Base-by-base conservation (phyloP, 2,329 filamentous ascomycete genomes). In the Arthrobotrys iridis region DNA sequence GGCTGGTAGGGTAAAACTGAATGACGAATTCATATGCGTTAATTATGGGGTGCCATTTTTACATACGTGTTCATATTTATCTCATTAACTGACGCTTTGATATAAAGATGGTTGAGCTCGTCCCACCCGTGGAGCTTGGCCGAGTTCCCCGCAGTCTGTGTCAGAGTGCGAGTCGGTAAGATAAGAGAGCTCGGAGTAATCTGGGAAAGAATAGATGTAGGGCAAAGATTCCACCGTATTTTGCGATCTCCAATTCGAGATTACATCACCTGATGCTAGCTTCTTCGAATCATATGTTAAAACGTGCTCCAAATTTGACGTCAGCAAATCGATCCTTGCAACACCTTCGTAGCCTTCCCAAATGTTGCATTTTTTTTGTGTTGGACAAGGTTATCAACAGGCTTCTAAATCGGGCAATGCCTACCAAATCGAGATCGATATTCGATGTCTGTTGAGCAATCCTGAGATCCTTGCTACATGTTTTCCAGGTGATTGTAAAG, bases 41-140 rank as follows among this genome's bases (percentile, higher is more conserved):
- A 33, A 22, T 10, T 26, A 7, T 13, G 8, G 18, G 4, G 30
- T 3, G 7, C 33, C 33, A 40, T 50, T 35, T 30, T 37, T 37
- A 46, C 41, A 35, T 63, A 63, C 55, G 55, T 59, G 37, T 41
- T 35, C 24, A 55, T 35, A 55, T 55, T 10, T 55, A 13, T 37
- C 20, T 37, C 50, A 13, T 55, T 37, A 13, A 11, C 8, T 5
- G 5, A 3, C 33, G 35, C 4, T 10, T 24, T 24, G 15, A 55
- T 55, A 55, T 35, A 18, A 18, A 3, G 30, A 7, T 55, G 18
- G 3, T 55, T 37, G 10, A 37, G 6, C 10, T 55, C n/a, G 18
- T 4, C 18, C n/a, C 4, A 15, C 50, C 28, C 3, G 28, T 22
- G 30, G 13, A 37, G 30, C 50, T 55, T 55, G 50, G 30, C 50